phyloP scores from a whole-genome alignment of 345 rosid species.

The Barbarea vulgaris region DNA sequence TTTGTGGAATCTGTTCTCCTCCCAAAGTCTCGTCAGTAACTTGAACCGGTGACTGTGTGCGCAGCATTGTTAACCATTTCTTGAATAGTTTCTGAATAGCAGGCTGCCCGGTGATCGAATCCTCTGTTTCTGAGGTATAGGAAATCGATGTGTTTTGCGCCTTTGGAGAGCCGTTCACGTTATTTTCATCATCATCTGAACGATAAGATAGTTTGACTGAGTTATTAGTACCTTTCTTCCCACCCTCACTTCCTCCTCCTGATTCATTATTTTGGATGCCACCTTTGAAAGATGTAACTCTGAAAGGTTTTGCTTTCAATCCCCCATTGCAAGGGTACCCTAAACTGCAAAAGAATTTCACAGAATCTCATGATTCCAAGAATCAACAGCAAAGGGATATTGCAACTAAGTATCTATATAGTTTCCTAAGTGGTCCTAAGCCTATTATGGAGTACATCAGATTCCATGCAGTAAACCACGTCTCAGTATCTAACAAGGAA shows the following conservation, averaged over 20 bases:
- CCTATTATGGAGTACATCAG: constrained; percentile 10
- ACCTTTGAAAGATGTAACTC: constrained; percentile 81
- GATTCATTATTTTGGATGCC: constrained; percentile 60
- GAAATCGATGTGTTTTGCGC: constrained; percentile 61
- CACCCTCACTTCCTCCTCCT: constrained; percentile 53
- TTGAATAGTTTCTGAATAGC: constrained; percentile 77
- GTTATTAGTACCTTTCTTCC: constrained; percentile 55
- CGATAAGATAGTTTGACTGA: constrained; percentile 71
- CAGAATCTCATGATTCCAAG: constrained; percentile 29
- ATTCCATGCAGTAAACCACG: neutral
- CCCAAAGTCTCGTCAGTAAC: constrained; percentile 54
- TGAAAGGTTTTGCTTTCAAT: constrained; percentile 54
- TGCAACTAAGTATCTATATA: neutral
- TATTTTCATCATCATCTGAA: constrained; percentile 64
- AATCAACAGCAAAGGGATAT: neutral
- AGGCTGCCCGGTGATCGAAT: constrained; percentile 57
- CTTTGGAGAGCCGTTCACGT: constrained; percentile 56
- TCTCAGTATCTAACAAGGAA: constrained; percentile 14
- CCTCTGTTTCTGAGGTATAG: constrained; percentile 63
- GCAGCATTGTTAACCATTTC: constrained; percentile 74
- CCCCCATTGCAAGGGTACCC: constrained; percentile 53
- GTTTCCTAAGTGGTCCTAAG: neutral
- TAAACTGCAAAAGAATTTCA: constrained; percentile 58
- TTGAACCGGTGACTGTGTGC: constrained; percentile 57
- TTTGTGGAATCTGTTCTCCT: constrained; percentile 50